phyloP scores from a whole-genome alignment of 371 early-diverging fungal genomes.

The Lichtheimia ramosa region DNA sequence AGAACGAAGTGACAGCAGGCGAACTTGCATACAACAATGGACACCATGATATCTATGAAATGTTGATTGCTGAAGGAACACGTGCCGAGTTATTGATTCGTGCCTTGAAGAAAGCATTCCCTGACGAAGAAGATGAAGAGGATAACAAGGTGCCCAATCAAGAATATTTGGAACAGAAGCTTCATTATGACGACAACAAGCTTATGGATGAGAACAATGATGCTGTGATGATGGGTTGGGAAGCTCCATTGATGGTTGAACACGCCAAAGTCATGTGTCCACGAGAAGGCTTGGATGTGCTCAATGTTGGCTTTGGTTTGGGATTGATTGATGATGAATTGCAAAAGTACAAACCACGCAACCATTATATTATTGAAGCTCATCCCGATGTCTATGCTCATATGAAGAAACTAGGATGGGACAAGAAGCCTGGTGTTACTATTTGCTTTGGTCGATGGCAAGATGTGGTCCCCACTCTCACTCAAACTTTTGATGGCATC shows the following conservation, averaged over 20 bases:
- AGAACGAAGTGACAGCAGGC: slow-evolving; percentile 45
- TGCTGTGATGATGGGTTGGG: slow-evolving; percentile 99
- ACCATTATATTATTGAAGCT: slow-evolving; percentile 95
- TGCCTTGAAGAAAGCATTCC: slow-evolving; percentile 40
- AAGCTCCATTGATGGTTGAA: slow-evolving; percentile 88
- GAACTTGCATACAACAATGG: slow-evolving; percentile 56
- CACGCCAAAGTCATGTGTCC: slow-evolving; percentile 85
- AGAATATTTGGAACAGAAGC: slow-evolving; percentile 74
- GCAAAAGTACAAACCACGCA: slow-evolving; percentile 68
- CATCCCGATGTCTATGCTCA: slow-evolving; percentile 94
- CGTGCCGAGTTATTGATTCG: slow-evolving; percentile 81
- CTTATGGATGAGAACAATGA: slow-evolving; percentile 86
- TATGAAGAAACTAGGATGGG: slow-evolving; percentile 86
- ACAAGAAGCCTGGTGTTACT: slow-evolving; percentile 78
- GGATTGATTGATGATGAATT: slow-evolving; percentile 87
- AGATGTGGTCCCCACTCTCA: slow-evolving; percentile 78
- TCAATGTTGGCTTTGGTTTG: slow-evolving; percentile 91
- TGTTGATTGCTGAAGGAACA: slow-evolving; percentile 81
- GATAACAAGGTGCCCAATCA: slow-evolving; percentile 63
- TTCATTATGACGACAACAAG: slow-evolving; percentile 76
- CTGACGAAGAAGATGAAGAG: slow-evolving; percentile 30
- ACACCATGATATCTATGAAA: slow-evolving; percentile 49
- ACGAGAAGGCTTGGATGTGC: slow-evolving; percentile 64
- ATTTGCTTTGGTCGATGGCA: slow-evolving; percentile 95
- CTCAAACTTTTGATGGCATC: slow-evolving; percentile 78